phyloP scores from a whole-genome alignment of 176 grass and related monocot genomes.

The Bromus sterilis region DNA sequence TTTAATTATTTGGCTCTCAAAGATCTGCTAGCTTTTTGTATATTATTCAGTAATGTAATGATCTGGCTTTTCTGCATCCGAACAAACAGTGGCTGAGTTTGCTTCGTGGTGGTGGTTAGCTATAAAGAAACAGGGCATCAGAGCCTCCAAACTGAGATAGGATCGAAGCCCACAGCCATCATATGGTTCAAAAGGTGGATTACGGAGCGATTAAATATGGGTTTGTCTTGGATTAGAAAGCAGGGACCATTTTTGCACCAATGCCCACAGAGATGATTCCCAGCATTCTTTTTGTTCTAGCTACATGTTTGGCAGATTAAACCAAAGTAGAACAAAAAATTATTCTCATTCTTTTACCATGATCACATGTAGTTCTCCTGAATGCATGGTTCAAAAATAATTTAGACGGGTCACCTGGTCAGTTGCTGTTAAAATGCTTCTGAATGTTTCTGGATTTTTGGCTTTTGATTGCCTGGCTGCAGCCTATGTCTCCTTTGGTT shows the following conservation, averaged over 20 bases:
- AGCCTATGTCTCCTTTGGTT: neutral
- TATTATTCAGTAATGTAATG: neutral
- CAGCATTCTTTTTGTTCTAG: too few relatives aligned
- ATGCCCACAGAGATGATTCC: neutral
- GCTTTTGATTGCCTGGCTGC: constrained; percentile 3
- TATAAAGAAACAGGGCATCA: neutral
- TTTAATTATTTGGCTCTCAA: neutral
- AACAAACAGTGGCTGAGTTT: constrained; percentile 21
- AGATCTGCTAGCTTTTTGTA: constrained; percentile 27
- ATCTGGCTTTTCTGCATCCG: constrained; percentile 6
- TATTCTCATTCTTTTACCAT: too few relatives aligned
- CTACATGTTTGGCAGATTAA: too few relatives aligned
- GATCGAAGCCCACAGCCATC: constrained; percentile 1
- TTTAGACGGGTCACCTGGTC: too few relatives aligned
- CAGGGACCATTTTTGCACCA: neutral
- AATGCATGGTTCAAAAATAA: too few relatives aligned
- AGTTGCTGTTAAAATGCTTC: neutral
- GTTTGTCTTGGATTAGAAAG: neutral
- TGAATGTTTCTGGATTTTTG: neutral
- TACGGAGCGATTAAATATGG: neutral
- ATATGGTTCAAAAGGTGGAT: neutral
- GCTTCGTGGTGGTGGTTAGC: neutral
- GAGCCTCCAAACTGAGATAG: neutral
- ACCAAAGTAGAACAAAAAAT: too few relatives aligned
- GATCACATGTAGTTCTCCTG: too few relatives aligned